Conservation (phyloP, 495 filamentous ascomycete genomes). For the Astrothelium macrocarpum region DNA sequence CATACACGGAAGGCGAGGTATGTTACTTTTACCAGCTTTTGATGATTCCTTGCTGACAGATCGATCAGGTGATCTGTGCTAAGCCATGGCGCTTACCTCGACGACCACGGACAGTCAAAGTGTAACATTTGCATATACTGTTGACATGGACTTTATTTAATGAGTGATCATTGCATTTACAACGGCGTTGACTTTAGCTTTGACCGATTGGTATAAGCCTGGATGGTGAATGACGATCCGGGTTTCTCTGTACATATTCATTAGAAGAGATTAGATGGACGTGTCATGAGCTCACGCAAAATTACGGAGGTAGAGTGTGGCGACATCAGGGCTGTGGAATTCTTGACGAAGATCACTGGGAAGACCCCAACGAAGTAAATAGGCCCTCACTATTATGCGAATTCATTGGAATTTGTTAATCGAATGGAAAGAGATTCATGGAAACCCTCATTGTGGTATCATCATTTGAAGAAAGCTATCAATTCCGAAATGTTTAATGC, state of each 20-base stretch:
- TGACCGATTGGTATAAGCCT: neutral
- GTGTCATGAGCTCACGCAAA: neutral
- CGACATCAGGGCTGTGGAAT: neutral
- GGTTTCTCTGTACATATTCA: slow-evolving; percentile 2
- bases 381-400: neutral
- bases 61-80: neutral
- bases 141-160: neutral
- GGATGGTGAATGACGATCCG: no score
- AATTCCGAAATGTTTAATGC: no score
- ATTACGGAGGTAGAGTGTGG: neutral
- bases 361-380: neutral
- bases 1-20: slow-evolving; percentile 94
- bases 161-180: neutral
- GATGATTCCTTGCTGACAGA: neutral
- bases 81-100: neutral
- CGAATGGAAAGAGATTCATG: no score
- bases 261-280: neutral
- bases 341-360: neutral
- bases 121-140: neutral
- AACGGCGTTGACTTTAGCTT: neutral
- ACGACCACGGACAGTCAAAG: neutral
- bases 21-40: slow-evolving; percentile 22
- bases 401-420: no score
- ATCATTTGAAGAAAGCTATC: neutral
- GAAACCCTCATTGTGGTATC: no score